A percentile compares a stretch with the other conserved stretches of the same genome.
Evolutionary conservation across 164 flowering plant genomes (phyloP).

Genomic region (Magnolia kwangsiensis): DNA sequence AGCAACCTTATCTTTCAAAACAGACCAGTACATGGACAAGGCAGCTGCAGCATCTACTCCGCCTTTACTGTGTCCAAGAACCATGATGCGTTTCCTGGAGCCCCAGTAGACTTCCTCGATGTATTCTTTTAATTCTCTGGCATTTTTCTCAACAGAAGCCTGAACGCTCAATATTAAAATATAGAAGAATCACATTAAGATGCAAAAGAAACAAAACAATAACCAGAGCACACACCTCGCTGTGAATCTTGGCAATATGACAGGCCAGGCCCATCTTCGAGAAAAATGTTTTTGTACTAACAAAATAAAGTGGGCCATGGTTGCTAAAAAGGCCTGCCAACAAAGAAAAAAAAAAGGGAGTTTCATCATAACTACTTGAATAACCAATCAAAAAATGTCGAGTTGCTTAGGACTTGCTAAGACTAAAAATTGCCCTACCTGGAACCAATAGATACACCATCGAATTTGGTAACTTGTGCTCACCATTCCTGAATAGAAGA

Average conservation of each 20-base stretch:
- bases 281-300: slow-evolving; percentile 63
- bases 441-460: slow-evolving; percentile 88
- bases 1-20: slow-evolving; percentile 89
- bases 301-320: slow-evolving; percentile 94
- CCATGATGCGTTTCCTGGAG: slow-evolving; percentile 70
- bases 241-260: slow-evolving; percentile 97
- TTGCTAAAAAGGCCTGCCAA: slow-evolving; percentile 91
- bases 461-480: slow-evolving; percentile 78
- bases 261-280: slow-evolving; percentile 94
- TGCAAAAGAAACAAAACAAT: not conserved
- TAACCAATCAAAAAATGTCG: not conserved
- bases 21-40: slow-evolving; percentile 87
- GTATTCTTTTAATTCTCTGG: slow-evolving; percentile 80
- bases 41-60: slow-evolving; percentile 97
- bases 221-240: slow-evolving; percentile 59
- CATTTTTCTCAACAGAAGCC: slow-evolving; percentile 96
- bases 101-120: slow-evolving; percentile 97
- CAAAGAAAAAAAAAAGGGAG: not conserved
- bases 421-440: slow-evolving; percentile 39
- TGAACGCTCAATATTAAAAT: slow-evolving; percentile 22
- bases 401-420: not conserved
- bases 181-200: not conserved
- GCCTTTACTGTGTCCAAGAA: slow-evolving; percentile 98
- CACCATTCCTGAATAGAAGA: slow-evolving; percentile 65
- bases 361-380: not conserved